Percentiles rank a stretch among this genome's conserved stretches.
phyloP scores from a whole-genome alignment of 2,329 filamentous ascomycete genomes.

The Dothistroma pini region DNA sequence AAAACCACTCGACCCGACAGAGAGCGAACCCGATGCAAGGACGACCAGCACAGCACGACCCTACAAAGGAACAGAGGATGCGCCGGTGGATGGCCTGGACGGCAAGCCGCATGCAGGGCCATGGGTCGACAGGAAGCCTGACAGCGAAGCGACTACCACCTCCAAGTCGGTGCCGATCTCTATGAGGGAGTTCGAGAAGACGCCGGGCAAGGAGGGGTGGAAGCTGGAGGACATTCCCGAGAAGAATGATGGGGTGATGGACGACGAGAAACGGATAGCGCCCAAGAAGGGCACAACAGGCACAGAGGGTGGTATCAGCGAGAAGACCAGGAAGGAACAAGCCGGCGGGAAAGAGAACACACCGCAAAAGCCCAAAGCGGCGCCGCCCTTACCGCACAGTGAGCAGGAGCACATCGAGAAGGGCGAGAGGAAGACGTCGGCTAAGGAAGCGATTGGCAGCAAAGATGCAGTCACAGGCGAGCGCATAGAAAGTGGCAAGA shows the following conservation, averaged over 20 bases:
- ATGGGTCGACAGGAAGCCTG: conserved; percentile 56
- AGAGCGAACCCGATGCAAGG: conserved; percentile 25
- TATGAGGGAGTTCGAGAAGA: conserved; percentile 35
- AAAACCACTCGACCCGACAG: conserved; percentile 22
- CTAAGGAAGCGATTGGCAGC: conserved; percentile 33
- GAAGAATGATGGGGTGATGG: conserved; percentile 80
- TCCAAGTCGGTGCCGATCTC: conserved; percentile 34
- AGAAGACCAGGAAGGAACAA: conserved; percentile 68
- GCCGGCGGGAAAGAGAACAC: conserved; percentile 65
- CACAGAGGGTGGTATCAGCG: conserved; percentile 82
- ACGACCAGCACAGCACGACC: conserved; percentile 29
- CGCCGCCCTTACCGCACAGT: conserved; percentile 73
- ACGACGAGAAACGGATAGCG: conserved; percentile 70
- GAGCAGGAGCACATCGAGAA: conserved; percentile 65
- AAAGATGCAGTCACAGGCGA: conserved; percentile 31
- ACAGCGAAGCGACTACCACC: conserved; percentile 27
- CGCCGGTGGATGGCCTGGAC: conserved; percentile 87
- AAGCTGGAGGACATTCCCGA: conserved; percentile 46
- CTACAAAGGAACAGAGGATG: conserved; percentile 64
- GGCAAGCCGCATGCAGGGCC: conserved; percentile 91
- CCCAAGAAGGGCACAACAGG: conserved; percentile 85
- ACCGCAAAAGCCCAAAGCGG: conserved; percentile 80
- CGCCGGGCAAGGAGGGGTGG: conserved; percentile 19
- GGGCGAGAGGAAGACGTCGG: conserved; percentile 31
- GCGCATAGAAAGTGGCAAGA: conserved; percentile 30